Evolutionary conservation across 768 basidiomycete genomes (phyloP), one percentile per base, ranked within the genome.

Genomic region (Calvatia gigantea): DNA sequence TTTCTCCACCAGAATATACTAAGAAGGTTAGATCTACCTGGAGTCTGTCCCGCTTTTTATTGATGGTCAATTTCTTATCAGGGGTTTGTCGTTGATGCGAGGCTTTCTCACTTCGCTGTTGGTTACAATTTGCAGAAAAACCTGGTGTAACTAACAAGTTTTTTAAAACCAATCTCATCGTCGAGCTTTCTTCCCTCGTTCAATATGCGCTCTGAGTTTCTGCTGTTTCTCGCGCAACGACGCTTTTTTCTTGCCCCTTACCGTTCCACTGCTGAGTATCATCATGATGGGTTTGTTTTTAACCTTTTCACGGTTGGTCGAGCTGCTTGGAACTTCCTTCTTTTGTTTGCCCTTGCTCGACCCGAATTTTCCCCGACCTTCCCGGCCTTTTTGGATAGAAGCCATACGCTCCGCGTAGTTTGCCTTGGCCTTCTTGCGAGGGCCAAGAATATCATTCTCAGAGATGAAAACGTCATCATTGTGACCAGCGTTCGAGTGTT

Each of bases 261-360:
- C 89, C 1, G 85, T 83, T 1, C 79, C 80, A 56, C 88, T 91
- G 47, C 85, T 78, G 59, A 93, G 72, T 51, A 92, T 85, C 91
- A 93, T 94, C 94, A 96, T 95, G 61, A 96, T 81, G 23, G 94
- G 94, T 70, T 98, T 97, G 69, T 95, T 94, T 67, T 89, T 82
- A 35, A 85, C 83, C 82, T 97, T 97, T 74, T 96, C 91, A 65
- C 84, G 78, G 70, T 97, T 97, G 31, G 94, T 96, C 54, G 89
- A 86, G 66, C 90, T 92, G 70, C 91, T 93, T 57, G 86, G 84
- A 9, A 75, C 71, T 32, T 77, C 91, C 68, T 92, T 93, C 57
- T 84, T 91, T 72, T 91, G 89, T 76, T 95, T 94, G n/a, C 93
- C 94, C 73, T 89, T 96, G 61, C 82, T 73, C 35, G 89, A 90